phyloP scores from a whole-genome alignment of 2,329 filamentous ascomycete genomes.

The Neopestalotiopsis sp. region DNA sequence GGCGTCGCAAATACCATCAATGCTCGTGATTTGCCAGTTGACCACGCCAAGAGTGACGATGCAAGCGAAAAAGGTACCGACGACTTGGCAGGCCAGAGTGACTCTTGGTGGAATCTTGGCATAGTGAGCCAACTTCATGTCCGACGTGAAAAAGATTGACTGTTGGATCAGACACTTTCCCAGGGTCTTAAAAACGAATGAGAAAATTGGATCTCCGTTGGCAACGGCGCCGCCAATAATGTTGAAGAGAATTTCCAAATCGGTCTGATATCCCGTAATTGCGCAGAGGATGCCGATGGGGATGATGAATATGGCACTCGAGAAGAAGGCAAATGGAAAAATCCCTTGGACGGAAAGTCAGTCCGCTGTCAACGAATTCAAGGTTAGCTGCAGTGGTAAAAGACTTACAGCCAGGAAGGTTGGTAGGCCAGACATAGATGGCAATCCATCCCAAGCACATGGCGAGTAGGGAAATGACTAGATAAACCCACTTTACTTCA shows the following conservation, averaged over 20 bases:
- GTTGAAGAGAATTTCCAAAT: background rate
- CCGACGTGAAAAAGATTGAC: background rate
- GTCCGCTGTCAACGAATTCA: background rate
- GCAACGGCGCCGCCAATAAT: background rate
- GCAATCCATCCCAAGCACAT: background rate
- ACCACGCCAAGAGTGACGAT: background rate
- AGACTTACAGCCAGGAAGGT: background rate
- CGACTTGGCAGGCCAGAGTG: background rate
- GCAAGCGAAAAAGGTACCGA: background rate
- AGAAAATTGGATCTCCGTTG: background rate
- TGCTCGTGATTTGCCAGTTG: background rate
- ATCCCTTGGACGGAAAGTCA: background rate
- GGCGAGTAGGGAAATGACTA: background rate
- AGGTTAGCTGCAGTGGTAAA: background rate
- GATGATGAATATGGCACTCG: background rate
- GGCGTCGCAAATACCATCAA: background rate
- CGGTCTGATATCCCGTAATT: background rate
- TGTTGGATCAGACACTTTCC: background rate
- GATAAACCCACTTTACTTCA: background rate
- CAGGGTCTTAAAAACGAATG: background rate
- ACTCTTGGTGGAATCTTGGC: background rate
- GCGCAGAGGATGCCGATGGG: background rate
- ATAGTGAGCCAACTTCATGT: background rate
- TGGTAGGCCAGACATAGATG: background rate
- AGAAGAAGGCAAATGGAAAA: background rate